These are phyloP conservation scores for Boletellus sp. DNA, from an alignment of 768 basidiomycete genomes.

Conservation along the genomic window DNA sequence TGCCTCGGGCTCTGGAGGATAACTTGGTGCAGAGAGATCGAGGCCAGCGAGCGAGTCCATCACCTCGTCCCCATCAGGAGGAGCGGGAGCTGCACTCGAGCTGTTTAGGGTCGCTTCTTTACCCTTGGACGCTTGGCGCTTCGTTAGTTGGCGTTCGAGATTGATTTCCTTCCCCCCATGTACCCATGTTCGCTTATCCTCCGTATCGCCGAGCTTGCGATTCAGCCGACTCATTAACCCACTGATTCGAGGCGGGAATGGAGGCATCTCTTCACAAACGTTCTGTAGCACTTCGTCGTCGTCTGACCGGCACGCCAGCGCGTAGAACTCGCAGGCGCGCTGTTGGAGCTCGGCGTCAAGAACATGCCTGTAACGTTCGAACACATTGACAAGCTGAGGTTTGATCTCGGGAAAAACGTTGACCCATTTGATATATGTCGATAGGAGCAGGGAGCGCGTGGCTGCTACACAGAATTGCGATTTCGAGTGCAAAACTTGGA, in stretches of 20 bases:
- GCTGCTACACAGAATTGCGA: slow-evolving; percentile 91
- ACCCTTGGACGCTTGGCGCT: slow-evolving; percentile 44
- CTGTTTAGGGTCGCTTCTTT: slow-evolving; percentile 34
- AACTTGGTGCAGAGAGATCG: slow-evolving; percentile 47
- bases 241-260: slow-evolving; percentile 93
- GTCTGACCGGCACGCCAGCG: slow-evolving; percentile 77
- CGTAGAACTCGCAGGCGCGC: slow-evolving; percentile 96
- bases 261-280: slow-evolving; percentile 98
- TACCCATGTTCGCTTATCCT: slow-evolving; percentile 93
- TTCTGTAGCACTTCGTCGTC: slow-evolving; percentile 92
- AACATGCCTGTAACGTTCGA: slow-evolving; percentile 96
- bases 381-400: slow-evolving; percentile 86
- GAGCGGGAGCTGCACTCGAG: slow-evolving; percentile 34
- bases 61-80: slow-evolving; percentile 48
- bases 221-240: slow-evolving; percentile 84
- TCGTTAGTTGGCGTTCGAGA: slow-evolving; percentile 64
- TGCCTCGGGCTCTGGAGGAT: slow-evolving; percentile 14
- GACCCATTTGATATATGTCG: slow-evolving; percentile 99
- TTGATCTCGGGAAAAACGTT: slow-evolving; percentile 99
- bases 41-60: slow-evolving; percentile 80
- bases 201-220: slow-evolving; percentile 87
- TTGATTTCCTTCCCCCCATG: slow-evolving; percentile 94
- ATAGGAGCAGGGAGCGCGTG: slow-evolving; percentile 87
- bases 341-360: slow-evolving; percentile 97
- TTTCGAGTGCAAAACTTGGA: slow-evolving; percentile 88